Evolutionary conservation across 176 grass and related monocot species (phyloP).

Genomic region (Calamus simplicifolius): DNA sequence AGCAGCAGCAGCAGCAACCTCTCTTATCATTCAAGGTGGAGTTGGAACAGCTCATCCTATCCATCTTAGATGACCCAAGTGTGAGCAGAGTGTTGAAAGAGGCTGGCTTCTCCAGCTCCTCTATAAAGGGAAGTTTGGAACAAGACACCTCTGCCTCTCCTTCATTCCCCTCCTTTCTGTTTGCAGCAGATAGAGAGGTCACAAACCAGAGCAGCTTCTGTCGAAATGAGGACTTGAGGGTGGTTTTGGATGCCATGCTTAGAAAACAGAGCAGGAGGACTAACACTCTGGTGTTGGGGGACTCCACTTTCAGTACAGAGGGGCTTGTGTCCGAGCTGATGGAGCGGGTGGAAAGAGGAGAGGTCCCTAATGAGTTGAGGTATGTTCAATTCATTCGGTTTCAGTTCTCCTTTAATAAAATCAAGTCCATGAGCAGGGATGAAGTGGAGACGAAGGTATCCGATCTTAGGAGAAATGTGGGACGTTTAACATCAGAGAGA

Average conservation of each 20-base stretch:
- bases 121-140: constrained; percentile 72
- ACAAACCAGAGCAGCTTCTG: constrained; percentile 33
- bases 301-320: constrained; percentile 53
- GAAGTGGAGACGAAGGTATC: constrained; percentile 46
- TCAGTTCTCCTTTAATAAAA: constrained; percentile 63
- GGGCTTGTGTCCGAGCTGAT: constrained; percentile 46
- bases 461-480: constrained; percentile 55
- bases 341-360: constrained; percentile 51
- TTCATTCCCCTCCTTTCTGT: constrained; percentile 4
- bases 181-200: constrained; percentile 3
- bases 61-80: constrained; percentile 88
- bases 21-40: constrained; percentile 73
- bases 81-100: constrained; percentile 87
- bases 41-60: constrained; percentile 75
- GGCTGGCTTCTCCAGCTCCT: constrained; percentile 76
- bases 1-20: constrained; percentile 42
- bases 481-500: constrained; percentile 19
- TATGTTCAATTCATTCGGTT: constrained; percentile 51
- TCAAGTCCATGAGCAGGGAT: constrained; percentile 48
- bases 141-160: constrained; percentile 31
- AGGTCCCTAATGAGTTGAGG: constrained; percentile 54
- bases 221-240: constrained; percentile 34
- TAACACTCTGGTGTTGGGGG: constrained; percentile 61
- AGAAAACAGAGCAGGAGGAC: constrained; percentile 31
- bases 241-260: constrained; percentile 64